phyloP scores from a whole-genome alignment of 1,139 yeast genomes.

The Kluyveromyces sp. region DNA sequence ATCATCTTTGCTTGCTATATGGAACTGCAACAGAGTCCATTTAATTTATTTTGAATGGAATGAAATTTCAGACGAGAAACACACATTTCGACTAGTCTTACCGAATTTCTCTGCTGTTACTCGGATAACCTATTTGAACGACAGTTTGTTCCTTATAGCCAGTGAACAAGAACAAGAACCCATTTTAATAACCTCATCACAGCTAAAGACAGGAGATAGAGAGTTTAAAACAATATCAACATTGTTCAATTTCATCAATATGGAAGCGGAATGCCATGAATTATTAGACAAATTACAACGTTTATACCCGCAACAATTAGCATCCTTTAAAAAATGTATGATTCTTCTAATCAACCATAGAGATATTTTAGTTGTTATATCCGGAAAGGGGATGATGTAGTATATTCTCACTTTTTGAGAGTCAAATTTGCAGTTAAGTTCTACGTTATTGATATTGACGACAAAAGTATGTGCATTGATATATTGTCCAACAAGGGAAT shows the following conservation, averaged over 20 bases:
- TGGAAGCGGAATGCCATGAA: background rate
- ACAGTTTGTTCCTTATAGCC: background rate
- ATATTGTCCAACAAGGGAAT: too few species aligned
- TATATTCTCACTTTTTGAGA: too few species aligned
- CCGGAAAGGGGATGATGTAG: too few species aligned
- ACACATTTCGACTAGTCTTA: background rate
- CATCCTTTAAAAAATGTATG: too few species aligned
- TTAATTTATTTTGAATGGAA: background rate
- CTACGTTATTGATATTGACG: too few species aligned
- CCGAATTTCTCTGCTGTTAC: background rate
- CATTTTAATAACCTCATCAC: background rate
- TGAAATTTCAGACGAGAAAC: background rate
- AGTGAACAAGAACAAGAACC: background rate
- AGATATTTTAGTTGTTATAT: too few species aligned
- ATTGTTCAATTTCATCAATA: background rate
- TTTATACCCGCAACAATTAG: background rate
- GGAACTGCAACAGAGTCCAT: background rate
- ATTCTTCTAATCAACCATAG: too few species aligned
- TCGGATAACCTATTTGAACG: background rate
- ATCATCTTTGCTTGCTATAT: background rate
- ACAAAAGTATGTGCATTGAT: too few species aligned
- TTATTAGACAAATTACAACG: background rate
- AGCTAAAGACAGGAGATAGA: background rate
- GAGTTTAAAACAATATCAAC: background rate
- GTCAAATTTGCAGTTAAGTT: too few species aligned